Evolutionary conservation across 495 filamentous ascomycete species (phyloP), one percentile per base, ranked within the genome.

Genomic region (Daldinia decipiens): DNA sequence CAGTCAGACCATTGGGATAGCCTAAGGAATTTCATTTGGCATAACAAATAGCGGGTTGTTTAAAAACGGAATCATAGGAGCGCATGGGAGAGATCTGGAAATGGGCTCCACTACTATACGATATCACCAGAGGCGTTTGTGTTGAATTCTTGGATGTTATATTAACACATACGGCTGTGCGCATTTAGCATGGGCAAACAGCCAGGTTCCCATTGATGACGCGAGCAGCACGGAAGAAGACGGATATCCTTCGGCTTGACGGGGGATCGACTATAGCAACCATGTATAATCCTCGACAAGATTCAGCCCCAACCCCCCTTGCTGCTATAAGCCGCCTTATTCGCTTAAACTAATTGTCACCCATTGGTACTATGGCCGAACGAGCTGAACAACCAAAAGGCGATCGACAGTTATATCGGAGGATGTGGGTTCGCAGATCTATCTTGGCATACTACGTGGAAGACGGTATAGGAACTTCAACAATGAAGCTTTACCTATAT

Each of bases 1-100:
- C 77, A 96, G 70, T 89, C 91, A 24, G 92, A 97, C 66, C 84
- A 90, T 62, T 97, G 94, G 94, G 91, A 94, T 71, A 89, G 87
- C 40, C 82, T 95, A 76, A 82, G 89, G 73, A 97, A 86, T 62
- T 90, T 97, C 67, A 70, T 95, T 19, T 86, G 92, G 79, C 90
- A 95, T 80, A 97, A 97, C 78, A 94, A 93, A 86, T 97, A 84
- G 65, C 26, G 73, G 19, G 0, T 24, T 47, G 17, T 47, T 47
- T 58, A 27, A 36, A 65, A 45, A 15, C 5, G 26, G 43, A 40
- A 31, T 9, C 27, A 17, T 21, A 26, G 26, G 17, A 29, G 43
- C 19, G 15, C 4, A 7, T 24, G 57, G 24, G 11, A 47, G 31
- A 26, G 45, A 9, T 32, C 15, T 59, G 38, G 36, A 58, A 62